Base-by-base conservation (phyloP, 2,329 filamentous ascomycete genomes). In the Fusarium sp. region DNA sequence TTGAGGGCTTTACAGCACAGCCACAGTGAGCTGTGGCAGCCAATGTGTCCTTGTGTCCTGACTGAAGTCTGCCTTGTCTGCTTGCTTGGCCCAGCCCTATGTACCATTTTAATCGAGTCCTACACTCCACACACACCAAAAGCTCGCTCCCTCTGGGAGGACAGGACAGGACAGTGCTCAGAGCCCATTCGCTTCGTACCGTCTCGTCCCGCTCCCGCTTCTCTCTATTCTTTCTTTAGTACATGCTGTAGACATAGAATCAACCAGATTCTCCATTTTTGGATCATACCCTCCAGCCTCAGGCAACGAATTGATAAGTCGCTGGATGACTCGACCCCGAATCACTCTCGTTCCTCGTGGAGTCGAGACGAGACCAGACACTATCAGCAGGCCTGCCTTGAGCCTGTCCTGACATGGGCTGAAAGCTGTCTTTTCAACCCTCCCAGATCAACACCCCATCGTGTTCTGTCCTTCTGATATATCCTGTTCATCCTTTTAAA, bases 341-440 rank as follows among this genome's bases (percentile, higher is more conserved):
- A 54, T 72, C 71, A 66, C 46, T 67, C 65, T 56, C 57, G 45
- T 70, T 69, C 68, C 66, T 69, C 72, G 71, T 74, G 70, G 77
- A 81, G 78, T 78, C 79, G 77, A 79, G 78, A 76, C 74, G 66
- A 64, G 58, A 69, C 53, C 52, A 56, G 58, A 69, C 70, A 59
- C 74, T 74, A 79, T 80, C 78, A 80, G 79, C 79, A 80, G 80
- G 78, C 73, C 73, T 75, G 72, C 71, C 69, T 69, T 61, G 33
- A 35, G 21, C 43, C 45, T 58, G 58, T 45, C 23, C 60, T 63
- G 58, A 63, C 60, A 50, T 58, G n/a, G 45, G 41, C 51, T 64
- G 51, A 63, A 58, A 58, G 61, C 51, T 71, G 49, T 67, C 61
- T 66, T 60, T 64, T 68, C 66, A 66, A 52, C 68, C 72, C 65